Base-by-base conservation (phyloP, 768 basidiomycete species). In the Mycena vitilis region DNA sequence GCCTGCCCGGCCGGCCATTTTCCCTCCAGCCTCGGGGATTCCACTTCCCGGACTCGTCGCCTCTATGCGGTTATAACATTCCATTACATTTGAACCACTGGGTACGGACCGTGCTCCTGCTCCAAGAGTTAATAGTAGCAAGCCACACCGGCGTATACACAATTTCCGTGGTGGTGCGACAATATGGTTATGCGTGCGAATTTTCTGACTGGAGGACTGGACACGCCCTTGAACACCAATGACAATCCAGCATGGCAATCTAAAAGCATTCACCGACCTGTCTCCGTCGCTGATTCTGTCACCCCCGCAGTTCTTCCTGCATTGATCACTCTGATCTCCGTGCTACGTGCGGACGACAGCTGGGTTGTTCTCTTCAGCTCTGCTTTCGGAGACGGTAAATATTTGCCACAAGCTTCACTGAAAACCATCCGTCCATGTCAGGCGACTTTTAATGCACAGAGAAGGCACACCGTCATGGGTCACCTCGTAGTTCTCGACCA, bases 261-360 rank as follows among this genome's bases (percentile, higher is more conserved):
- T 30, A 2, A 30, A 30, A 30, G 30, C 40, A 20, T 15, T 3
- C 25, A 20, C 23, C 56, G 22, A 42, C 42, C 15, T 13, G 13
- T 44, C 56, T 44, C 56, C 38, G 40, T n/a, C 47, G 36, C 47
- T 51, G 60, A 51, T 61, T 34, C 48, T 57, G 56, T 57, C 56
- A 57, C 6, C 47, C 47, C 47, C 47, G 47, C 20, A 48, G 6
- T 48, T 48, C 45, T 47, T 47, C 18, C 15, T 20, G 40, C 40
- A 18, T 13, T 6, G 13, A 30, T 30, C 30, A 3, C 30, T 30
- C 5, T 53, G 23, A 53, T 53, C 25, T 53, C 15, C 51, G 11
- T 30, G 13, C 16, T 16, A 16, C 18, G 18, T 30, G 30, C 30
- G 30, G 30, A 30, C 30, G 30, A 30, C 30, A 30, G 18, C 44